A percentile compares a stretch with the other conserved stretches of the same genome.
Evolutionary conservation across 1,284 basidiomycete species (phyloP).

Genomic region (Porodaedalea pini): DNA sequence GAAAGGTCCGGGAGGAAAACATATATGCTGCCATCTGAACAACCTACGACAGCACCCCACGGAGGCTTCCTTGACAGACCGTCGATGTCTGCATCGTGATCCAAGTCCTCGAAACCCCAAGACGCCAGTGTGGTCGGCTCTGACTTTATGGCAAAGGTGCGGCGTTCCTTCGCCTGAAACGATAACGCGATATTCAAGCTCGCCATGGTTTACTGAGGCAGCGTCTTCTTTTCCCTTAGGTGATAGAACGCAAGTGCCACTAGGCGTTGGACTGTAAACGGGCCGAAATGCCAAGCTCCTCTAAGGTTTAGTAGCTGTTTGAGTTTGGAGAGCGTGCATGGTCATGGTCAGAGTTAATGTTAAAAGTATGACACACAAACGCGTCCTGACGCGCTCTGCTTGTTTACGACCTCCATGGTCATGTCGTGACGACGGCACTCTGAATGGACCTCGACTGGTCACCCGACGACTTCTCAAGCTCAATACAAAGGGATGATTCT

Average conservation of each 20-base stretch:
- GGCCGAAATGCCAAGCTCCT: background rate
- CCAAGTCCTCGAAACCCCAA: conserved; percentile 11
- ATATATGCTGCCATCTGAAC: conserved; percentile 15
- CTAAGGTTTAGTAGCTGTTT: background rate
- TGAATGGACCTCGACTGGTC: conserved; percentile 16
- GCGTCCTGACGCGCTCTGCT: background rate
- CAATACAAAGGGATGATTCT: background rate
- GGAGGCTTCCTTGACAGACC: conserved; percentile 3
- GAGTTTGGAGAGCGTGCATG: background rate
- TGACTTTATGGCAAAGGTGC: background rate
- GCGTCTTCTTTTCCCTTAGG: background rate
- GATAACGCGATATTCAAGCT: conserved; percentile 4
- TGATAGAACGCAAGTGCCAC: background rate
- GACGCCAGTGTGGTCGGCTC: background rate
- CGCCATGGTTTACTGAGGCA: background rate
- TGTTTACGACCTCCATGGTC: background rate
- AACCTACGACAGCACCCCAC: conserved; percentile 16
- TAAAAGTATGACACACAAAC: no score
- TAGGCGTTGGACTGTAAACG: no score
- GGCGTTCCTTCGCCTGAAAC: background rate
- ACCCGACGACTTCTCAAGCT: conserved; percentile 8
- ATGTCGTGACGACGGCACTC: conserved; percentile 1
- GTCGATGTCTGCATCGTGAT: conserved; percentile 5
- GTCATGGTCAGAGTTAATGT: background rate
- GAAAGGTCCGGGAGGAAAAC: conserved; percentile 9